A percentile compares a stretch with the other conserved stretches of the same genome.
phyloP scores from a whole-genome alignment of 2,329 filamentous ascomycete genomes.

The Xylaria sp. region DNA sequence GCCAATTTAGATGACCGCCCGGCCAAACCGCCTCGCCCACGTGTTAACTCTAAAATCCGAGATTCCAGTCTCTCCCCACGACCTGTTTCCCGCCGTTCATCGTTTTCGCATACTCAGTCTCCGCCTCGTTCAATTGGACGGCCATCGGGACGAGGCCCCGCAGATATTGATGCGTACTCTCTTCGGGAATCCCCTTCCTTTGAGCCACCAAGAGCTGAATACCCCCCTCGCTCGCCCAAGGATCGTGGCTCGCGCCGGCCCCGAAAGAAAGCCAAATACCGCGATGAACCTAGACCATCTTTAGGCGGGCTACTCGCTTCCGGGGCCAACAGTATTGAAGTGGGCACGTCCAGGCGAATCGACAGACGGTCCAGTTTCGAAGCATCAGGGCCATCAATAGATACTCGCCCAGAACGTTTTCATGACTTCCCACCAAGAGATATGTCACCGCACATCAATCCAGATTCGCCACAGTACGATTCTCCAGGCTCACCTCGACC shows the following conservation, averaged over 20 bases:
- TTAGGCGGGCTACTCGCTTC: slow-evolving; percentile 53
- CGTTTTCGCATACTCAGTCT: slow-evolving; percentile 47
- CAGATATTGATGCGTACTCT: slow-evolving; percentile 43
- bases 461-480: slow-evolving; percentile 64
- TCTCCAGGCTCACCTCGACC: slow-evolving; percentile 71
- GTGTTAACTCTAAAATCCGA: slow-evolving; percentile 39
- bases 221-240: slow-evolving; percentile 45
- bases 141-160: slow-evolving; percentile 38
- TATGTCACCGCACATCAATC: slow-evolving; percentile 67
- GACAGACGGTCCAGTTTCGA: slow-evolving; percentile 55
- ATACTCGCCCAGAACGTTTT: slow-evolving; percentile 52
- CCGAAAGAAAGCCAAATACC: slow-evolving; percentile 52
- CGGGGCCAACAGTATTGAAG: slow-evolving; percentile 61
- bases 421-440: slow-evolving; percentile 52
- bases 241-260: slow-evolving; percentile 45
- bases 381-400: slow-evolving; percentile 47
- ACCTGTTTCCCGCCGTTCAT: slow-evolving; percentile 46
- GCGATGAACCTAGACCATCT: slow-evolving; percentile 53
- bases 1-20: slow-evolving; percentile 38
- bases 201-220: slow-evolving; percentile 40
- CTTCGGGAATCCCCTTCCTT: slow-evolving; percentile 42
- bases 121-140: slow-evolving; percentile 42
- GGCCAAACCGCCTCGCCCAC: slow-evolving; percentile 37
- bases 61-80: slow-evolving; percentile 45
- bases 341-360: slow-evolving; percentile 55